Base-by-base conservation (phyloP, 2,329 filamentous ascomycete genomes). In the Whalleya microplaca region DNA sequence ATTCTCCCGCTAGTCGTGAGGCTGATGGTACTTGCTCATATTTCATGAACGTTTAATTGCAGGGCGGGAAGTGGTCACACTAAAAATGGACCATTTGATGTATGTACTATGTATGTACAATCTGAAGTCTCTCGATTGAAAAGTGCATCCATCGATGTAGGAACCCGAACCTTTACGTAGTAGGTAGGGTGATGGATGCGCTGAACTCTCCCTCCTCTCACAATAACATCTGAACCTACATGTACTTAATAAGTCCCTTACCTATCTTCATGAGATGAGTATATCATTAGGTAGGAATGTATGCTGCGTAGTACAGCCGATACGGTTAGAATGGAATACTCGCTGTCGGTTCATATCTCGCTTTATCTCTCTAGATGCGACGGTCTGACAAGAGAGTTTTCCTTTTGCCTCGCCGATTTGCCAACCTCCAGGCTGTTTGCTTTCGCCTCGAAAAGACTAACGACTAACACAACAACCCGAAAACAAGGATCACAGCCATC, bases 51-150 rank as follows among this genome's bases (percentile, higher is more conserved):
- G 47, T 58, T 64, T 66, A 65, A 67, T 67, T 67, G 47, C 64
- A 66, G 64, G 63, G 54, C 63, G 60, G 65, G 58, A 62, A 59
- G 56, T 59, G 48, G 56, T 53, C 59, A 58, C 53, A 54, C 55
- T 58, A 59, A 58, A 45, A 16, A 41, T 41, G 32, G 32, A 12
- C 32, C 3, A 37, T 37, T 16, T 37, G 9, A 37, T 37, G 32
- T 27, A 27, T 27, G 23, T 27, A 27, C 23, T 9, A 4, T 27
- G 23, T 27, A 27, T 9, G 9, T 27, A 4, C 23, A 27, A 27
- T 27, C 4, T 9, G 23, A 27, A 27, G 9, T 4, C 4, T 27
- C 23, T 21, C 21, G 27, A 41, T 55, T 51, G 41, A 12, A 16
- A 37, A 37, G 14, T 37, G 51, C 23, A 41, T 54, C 53, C 48